Evolutionary conservation across 495 filamentous ascomycete species (phyloP).

Genomic region (Trichoderma virens): DNA sequence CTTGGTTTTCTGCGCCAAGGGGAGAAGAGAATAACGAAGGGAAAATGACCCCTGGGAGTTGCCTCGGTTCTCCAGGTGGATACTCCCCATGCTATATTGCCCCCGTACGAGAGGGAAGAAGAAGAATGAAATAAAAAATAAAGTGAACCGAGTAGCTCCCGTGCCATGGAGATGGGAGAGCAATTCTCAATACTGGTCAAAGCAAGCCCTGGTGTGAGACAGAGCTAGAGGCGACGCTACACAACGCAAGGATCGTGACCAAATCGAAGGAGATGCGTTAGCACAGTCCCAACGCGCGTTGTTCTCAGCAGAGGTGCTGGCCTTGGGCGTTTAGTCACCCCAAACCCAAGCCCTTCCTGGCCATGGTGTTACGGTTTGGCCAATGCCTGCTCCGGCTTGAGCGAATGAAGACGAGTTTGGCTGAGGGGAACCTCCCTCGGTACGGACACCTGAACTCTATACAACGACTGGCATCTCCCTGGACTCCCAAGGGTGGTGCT

Average conservation of each 20-base stretch:
- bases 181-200: not conserved
- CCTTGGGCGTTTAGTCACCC: not conserved
- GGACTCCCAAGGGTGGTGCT: not conserved
- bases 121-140: too few relatives aligned
- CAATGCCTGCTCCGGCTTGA: not conserved
- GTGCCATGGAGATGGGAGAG: not conserved
- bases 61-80: too few relatives aligned
- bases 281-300: slow-evolving; percentile 1
- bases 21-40: too few relatives aligned
- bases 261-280: slow-evolving; percentile 5
- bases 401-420: not conserved
- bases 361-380: not conserved
- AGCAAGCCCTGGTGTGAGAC: not conserved
- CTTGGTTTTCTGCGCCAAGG: too few relatives aligned
- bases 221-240: not conserved
- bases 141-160: not conserved
- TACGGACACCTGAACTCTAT: slow-evolving; percentile 1
- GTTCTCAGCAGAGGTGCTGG: not conserved
- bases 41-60: too few relatives aligned
- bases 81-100: too few relatives aligned
- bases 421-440: slow-evolving; percentile 2
- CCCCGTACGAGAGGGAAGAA: too few relatives aligned
- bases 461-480: not conserved
- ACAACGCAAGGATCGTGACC: slow-evolving; percentile 6
- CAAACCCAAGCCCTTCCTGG: not conserved